A percentile compares a stretch with the other conserved stretches of the same genome.
These are phyloP conservation scores for Pouteria campechiana DNA, from an alignment of 179 eudicot species.

Conservation along the genomic window DNA sequence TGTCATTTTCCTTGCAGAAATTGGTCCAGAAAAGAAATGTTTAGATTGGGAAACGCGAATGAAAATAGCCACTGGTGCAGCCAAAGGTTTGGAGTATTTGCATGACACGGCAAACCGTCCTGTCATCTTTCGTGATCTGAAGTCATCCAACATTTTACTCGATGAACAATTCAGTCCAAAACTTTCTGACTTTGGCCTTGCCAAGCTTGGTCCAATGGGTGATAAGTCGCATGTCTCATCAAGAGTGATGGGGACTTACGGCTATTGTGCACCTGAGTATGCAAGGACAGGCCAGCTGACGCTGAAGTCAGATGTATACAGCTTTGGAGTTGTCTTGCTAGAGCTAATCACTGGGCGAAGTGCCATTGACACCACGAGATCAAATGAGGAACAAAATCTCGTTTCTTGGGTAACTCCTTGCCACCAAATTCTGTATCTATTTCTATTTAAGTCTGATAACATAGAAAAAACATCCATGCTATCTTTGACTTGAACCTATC, in stretches of 20 bases:
- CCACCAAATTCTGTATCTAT: too few species aligned
- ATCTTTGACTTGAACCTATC: too few species aligned
- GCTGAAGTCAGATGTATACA: slow-evolving; percentile 27
- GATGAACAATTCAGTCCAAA: slow-evolving; percentile 17
- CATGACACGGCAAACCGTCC: slow-evolving; percentile 23
- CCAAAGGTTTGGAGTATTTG: slow-evolving; percentile 26
- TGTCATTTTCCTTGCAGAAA: too few species aligned
- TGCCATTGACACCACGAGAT: slow-evolving; percentile 26
- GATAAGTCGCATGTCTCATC: slow-evolving; percentile 5
- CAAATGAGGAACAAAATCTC: slow-evolving; percentile 24
- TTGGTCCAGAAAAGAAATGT: slow-evolving; percentile 8
- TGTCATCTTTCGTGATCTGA: slow-evolving; percentile 17
- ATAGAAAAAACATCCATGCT: too few species aligned
- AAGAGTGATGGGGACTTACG: slow-evolving; percentile 27
- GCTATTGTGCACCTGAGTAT: slow-evolving; percentile 33
- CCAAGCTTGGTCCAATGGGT: slow-evolving; percentile 14
- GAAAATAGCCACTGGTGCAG: slow-evolving; percentile 26
- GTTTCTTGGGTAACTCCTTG: slow-evolving; percentile 27
- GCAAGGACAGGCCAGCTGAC: slow-evolving; percentile 23
- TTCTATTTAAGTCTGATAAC: too few species aligned
- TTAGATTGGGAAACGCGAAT: slow-evolving; percentile 27
- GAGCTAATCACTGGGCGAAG: slow-evolving; percentile 33
- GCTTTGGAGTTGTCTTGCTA: slow-evolving; percentile 32
- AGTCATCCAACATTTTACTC: slow-evolving; percentile 22
- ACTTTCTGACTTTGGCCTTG: slow-evolving; percentile 25